These are phyloP conservation scores for Arabidopsis hybrid DNA, from an alignment of 441 rosid genomes.

Conservation along the genomic window DNA sequence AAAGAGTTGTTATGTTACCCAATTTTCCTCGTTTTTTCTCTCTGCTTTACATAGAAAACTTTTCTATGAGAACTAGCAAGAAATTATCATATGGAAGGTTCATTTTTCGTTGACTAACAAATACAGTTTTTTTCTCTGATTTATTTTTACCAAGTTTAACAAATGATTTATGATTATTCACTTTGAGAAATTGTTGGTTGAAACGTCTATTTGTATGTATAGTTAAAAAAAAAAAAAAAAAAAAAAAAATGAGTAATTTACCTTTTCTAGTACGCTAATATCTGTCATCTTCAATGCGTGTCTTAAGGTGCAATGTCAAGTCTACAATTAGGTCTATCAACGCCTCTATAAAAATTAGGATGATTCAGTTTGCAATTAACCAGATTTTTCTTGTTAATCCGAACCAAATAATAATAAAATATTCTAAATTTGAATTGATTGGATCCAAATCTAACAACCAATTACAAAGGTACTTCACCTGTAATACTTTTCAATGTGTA, in stretches of 20 bases:
- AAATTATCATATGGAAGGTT: conserved; percentile 11
- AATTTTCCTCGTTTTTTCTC: conserved; percentile 22
- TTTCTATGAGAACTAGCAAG: neutral
- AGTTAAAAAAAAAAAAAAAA: neutral
- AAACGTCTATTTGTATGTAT: conserved; percentile 22
- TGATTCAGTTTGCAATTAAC: neutral
- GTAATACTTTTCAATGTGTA: conserved; percentile 16
- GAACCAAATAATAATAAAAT: neutral
- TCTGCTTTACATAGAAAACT: conserved; percentile 5
- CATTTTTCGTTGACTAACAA: conserved; percentile 11
- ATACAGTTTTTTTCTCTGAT: neutral
- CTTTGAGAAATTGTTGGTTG: conserved; percentile 11
- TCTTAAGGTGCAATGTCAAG: conserved; percentile 37
- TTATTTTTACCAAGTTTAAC: conserved; percentile 1
- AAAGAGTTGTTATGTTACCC: conserved; percentile 21
- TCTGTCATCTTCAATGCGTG: conserved; percentile 34
- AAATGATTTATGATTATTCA: conserved; percentile 8
- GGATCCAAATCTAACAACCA: conserved; percentile 25
- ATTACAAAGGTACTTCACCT: conserved; percentile 14
- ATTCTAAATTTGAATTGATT: conserved; percentile 1
- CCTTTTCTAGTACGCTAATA: conserved; percentile 32
- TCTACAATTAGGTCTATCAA: conserved; percentile 35
- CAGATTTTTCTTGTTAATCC: neutral
- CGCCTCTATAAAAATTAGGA: neutral
- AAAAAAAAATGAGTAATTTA: neutral